Conservation (phyloP, 2,329 filamentous ascomycete species). For the Onygena corvina region DNA sequence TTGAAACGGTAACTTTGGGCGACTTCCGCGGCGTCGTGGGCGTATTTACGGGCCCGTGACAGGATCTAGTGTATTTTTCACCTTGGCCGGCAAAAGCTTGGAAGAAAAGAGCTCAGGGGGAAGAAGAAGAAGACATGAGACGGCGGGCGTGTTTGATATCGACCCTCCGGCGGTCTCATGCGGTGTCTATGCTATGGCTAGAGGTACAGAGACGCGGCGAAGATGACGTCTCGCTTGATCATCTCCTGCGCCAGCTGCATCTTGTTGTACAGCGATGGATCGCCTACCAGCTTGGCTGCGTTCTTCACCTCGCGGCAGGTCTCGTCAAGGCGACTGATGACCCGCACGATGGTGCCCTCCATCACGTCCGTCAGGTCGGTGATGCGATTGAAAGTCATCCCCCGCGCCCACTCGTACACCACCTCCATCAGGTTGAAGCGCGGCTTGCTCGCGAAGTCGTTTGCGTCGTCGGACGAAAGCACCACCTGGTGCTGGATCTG, state of each 20-base stretch:
- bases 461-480: constrained; percentile 74
- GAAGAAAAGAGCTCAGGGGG: neutral
- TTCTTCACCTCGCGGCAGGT: constrained; percentile 97
- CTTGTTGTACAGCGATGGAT: constrained; percentile 84
- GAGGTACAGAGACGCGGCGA: constrained; percentile 80
- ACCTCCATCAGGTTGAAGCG: constrained; percentile 93
- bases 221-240: constrained; percentile 92
- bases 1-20: constrained; percentile 2
- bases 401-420: constrained; percentile 94
- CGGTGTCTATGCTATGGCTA: constrained; percentile 29
- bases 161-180: neutral
- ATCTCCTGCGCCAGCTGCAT: constrained; percentile 96
- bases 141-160: no score
- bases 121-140: no score
- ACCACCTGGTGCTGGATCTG: constrained; percentile 90
- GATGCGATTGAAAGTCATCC: constrained; percentile 97
- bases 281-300: constrained; percentile 85
- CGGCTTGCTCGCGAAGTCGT: constrained; percentile 77
- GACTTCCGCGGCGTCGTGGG: neutral
- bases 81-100: no score
- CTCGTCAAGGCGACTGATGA: constrained; percentile 88
- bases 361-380: constrained; percentile 91
- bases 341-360: constrained; percentile 91
- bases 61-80: neutral
- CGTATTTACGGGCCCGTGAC: neutral